Conservation (phyloP, 306 rosid species). For the Cucurbita moschata region DNA sequence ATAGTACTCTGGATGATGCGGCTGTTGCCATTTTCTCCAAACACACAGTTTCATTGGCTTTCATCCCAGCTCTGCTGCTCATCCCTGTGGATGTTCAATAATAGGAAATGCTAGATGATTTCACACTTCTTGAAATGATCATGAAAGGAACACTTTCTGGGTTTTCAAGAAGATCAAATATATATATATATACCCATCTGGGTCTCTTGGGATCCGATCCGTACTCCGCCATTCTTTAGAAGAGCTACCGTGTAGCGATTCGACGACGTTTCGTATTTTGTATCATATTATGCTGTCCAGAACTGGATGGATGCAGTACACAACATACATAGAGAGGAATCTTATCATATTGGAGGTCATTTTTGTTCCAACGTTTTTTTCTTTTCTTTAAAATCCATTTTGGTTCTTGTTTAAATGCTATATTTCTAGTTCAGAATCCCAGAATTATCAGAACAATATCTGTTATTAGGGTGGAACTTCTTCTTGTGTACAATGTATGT, state of each 20-base stretch:
- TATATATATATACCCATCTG: not conserved
- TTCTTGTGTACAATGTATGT: no score
- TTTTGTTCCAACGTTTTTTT: not conserved
- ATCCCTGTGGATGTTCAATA: not conserved
- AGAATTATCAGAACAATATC: not conserved
- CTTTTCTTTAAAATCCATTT: not conserved
- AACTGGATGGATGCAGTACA: constrained; percentile 1
- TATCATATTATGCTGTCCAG: constrained; percentile 1
- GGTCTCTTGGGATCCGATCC: not conserved
- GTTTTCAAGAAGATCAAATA: not conserved
- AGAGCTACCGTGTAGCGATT: not conserved
- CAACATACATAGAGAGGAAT: not conserved
- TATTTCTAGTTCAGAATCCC: not conserved
- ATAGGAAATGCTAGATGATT: not conserved
- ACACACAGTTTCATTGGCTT: not conserved
- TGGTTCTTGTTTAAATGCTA: not conserved
- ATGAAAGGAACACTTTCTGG: not conserved
- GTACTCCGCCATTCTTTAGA: not conserved
- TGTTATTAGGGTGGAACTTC: not conserved
- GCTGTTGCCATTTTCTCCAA: constrained; percentile 7
- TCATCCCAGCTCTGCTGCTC: not conserved
- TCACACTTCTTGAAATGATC: not conserved
- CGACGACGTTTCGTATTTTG: not conserved
- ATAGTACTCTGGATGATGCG: not conserved
- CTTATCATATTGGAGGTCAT: not conserved